Conservation (phyloP, 352 stramenopile species). For the Blastocystis hominis region DNA sequence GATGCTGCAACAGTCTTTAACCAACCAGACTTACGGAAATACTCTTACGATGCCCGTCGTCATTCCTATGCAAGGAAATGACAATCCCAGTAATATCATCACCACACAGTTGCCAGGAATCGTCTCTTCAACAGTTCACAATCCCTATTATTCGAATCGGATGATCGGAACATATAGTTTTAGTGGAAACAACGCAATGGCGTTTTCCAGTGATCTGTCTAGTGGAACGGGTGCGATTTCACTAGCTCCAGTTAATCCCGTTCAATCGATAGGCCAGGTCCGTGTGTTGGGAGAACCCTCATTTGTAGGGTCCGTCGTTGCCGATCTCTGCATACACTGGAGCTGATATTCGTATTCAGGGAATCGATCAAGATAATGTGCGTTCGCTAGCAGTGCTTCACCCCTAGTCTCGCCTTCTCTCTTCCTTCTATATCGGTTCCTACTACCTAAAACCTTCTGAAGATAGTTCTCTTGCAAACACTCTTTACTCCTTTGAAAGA, state of each 20-base stretch:
- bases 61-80: not conserved
- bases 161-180: conserved; percentile 20
- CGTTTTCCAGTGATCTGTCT: not conserved
- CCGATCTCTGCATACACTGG: not conserved
- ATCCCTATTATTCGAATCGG: not conserved
- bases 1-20: not conserved
- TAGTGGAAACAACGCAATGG: not conserved
- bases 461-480: not conserved
- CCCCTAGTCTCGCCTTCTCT: not conserved
- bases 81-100: conserved; percentile 15
- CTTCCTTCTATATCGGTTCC: conserved; percentile 15
- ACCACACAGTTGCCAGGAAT: not conserved
- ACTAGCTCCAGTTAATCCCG: not conserved
- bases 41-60: conserved; percentile 12
- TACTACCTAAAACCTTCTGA: conserved; percentile 38
- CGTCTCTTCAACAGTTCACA: not conserved
- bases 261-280: conserved; percentile 24
- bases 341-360: conserved; percentile 8
- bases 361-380: conserved; percentile 43
- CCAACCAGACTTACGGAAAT: not conserved
- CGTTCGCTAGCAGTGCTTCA: not conserved
- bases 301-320: not conserved
- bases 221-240: conserved; percentile 6
- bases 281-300: not conserved
- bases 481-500: not conserved